Base-by-base conservation (phyloP, 352 stramenopile species). In the Pythium graminicola region DNA sequence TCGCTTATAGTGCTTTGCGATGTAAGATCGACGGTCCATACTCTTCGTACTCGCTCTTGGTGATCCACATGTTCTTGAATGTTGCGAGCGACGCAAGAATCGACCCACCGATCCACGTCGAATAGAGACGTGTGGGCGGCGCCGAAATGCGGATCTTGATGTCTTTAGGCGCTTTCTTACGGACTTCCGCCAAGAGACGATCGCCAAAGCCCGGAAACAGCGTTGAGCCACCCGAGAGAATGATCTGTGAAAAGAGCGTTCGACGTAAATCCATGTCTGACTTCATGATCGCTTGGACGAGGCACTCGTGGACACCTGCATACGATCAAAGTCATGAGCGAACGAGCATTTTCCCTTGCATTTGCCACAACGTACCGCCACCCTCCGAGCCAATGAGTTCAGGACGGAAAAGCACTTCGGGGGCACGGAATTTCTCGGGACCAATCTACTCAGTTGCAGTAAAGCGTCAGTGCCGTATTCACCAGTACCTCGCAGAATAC, bases 11-110 rank as follows among this genome's bases (percentile, higher is more conserved):
- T 45, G 91, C 98, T 66, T 98, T 98, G 55, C 95, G 86, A 81
- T 99, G 93, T 20, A 99, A 76, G 70, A 99, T 98, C n/a, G 82
- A 87, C 49, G 92, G 72, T 20, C 96, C 96, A 65, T 95, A 95
- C 74, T 99, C 96, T 43, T 99, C 96, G 68, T 99, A 99, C 73
- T 99, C 96, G 44, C 78, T 85, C 73, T 97, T 99, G 41, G 93
- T 97, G 68, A 99, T 97, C 95, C 95, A 99, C 95, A 99, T 99
- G 59, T 98, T 96, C 73, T 98, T 95, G 78, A 99, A 99, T 20
- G 89, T 98, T 42, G 93, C 95, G 22, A 99, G 80, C 53, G 90
- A 98, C 24, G 86, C 95, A 29, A 99, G 73, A 69, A 99, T 98
- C 60, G 94, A 98, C 20, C 95, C 96, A 40, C 96, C 96, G 52